Conservation (phyloP, 208 protist genomes). For the Strigomonas culicis region DNA sequence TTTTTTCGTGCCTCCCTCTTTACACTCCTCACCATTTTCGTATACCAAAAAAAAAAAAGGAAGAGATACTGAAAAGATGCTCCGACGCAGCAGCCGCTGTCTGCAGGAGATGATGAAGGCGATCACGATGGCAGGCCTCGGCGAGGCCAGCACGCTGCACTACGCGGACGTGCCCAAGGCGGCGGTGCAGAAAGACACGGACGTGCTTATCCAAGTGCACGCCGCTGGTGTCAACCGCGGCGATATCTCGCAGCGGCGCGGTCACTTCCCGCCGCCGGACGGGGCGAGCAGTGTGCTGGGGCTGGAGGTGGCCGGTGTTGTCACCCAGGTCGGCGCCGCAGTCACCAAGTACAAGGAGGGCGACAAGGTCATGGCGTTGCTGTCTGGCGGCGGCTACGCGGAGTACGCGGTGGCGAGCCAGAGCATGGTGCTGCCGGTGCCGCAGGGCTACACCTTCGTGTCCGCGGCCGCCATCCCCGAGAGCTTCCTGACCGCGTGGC, state of each 20-base stretch:
- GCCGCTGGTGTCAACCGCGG: constrained; percentile 85
- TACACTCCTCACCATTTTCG: not conserved
- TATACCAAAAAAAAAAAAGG: not conserved
- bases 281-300: constrained; percentile 74
- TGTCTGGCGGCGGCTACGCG: constrained; percentile 90
- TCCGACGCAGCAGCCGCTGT: not conserved
- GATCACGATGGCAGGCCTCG: constrained; percentile 64
- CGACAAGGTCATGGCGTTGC: constrained; percentile 86
- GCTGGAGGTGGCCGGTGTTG: constrained; percentile 85
- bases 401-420: constrained; percentile 77
- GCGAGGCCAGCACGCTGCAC: constrained; percentile 40
- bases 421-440: constrained; percentile 68
- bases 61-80: constrained; percentile 4
- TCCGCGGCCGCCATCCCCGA: constrained; percentile 90
- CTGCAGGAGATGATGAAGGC: constrained; percentile 45
- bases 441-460: constrained; percentile 72
- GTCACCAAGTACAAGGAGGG: constrained; percentile 61
- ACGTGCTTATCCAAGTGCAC: constrained; percentile 85
- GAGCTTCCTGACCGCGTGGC: constrained; percentile 92
- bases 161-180: constrained; percentile 41
- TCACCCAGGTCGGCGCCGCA: constrained; percentile 50
- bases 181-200: constrained; percentile 26
- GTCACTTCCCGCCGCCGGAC: constrained; percentile 78
- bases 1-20: not conserved
- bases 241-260: constrained; percentile 71